Base-by-base conservation (phyloP, 192 early-diverging fungal species). In the Podila epicladia region DNA sequence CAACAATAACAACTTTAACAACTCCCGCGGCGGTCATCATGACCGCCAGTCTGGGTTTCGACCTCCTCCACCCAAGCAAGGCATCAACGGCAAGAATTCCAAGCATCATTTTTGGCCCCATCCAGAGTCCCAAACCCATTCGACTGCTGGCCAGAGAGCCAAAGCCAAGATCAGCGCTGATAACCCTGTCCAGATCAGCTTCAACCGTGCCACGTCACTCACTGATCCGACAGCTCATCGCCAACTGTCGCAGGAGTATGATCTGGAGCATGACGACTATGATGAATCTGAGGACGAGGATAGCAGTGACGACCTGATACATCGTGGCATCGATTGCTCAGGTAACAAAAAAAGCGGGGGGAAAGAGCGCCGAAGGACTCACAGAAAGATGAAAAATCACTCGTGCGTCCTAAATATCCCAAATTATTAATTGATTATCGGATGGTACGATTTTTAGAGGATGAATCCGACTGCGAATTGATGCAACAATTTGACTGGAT, bases 401-500 rank as follows among this genome's bases (percentile, higher is more conserved):
- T 20, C 26, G 57, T 29, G 22, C 57, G 15, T 29, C 11, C 22
- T 38, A 9, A 32, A 41, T 55, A 3, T 33, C 33, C 33, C 33
- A 33, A 33, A 38, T 19, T 17, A 8, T 59, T 24, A n/a, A 59
- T 41, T 3, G 45, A 65, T 2, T 22, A 9, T 50, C 17, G 38
- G 26, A 51, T 31, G 67, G 55, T 41, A 45, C 41, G 13, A 45
- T 15, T 45, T 45, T 28, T 78, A 73, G 77, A 80, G 29, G 77
- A 79, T 37, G 82, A 77, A 26, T 76, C 82, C 19, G 82, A 75
- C 8, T 74, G 75, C 33, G 82, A 83, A 48, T 64, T 83, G 74
- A 83, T 83, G 82, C 74, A 82, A 28, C 73, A 74, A 19, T 82
- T 83, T 50, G 57, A 83, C 57, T 83, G 82, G 82, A 76, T 76